These are phyloP conservation scores for Moesziomyces antarcticus DNA, from an alignment of 1,284 basidiomycete species.

Conservation along the genomic window DNA sequence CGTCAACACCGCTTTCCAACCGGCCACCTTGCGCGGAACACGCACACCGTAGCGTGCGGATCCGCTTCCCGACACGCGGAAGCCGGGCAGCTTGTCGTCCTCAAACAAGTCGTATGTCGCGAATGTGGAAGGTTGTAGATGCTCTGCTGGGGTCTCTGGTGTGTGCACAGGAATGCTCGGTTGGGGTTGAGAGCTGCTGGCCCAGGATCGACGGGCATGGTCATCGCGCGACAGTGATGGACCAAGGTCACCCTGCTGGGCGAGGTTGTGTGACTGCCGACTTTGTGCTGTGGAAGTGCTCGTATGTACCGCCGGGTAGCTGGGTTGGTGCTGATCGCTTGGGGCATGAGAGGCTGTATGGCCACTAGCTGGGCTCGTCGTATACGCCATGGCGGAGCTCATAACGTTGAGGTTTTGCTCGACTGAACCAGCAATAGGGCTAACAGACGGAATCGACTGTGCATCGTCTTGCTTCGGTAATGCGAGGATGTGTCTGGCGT, in stretches of 20 bases:
- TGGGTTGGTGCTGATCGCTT: neutral
- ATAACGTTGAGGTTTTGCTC: neutral
- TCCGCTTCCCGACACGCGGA: constrained; percentile 8
- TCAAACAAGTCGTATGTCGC: constrained; percentile 10
- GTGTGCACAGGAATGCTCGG: no score
- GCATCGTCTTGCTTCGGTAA: neutral
- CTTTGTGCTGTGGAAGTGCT: neutral
- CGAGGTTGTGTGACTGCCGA: neutral
- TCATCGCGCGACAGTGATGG: no score
- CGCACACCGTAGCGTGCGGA: constrained; percentile 7
- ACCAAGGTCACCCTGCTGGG: neutral
- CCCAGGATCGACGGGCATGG: neutral
- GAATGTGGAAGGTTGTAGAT: no score
- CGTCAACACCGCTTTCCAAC: constrained; percentile 46
- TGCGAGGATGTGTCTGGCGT: neutral
- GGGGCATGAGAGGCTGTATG: neutral
- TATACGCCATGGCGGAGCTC: neutral
- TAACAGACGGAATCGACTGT: neutral
- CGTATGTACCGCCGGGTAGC: no score
- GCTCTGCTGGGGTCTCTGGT: no score
- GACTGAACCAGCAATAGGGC: neutral
- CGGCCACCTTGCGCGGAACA: constrained; percentile 33
- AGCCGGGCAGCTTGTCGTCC: constrained; percentile 34
- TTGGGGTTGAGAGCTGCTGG: neutral
- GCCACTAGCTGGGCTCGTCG: neutral